Evolutionary conservation across 164 flowering plant genomes (phyloP), one percentile per base, ranked within the genome.

Genomic region (Cinnamomum micranthum): DNA sequence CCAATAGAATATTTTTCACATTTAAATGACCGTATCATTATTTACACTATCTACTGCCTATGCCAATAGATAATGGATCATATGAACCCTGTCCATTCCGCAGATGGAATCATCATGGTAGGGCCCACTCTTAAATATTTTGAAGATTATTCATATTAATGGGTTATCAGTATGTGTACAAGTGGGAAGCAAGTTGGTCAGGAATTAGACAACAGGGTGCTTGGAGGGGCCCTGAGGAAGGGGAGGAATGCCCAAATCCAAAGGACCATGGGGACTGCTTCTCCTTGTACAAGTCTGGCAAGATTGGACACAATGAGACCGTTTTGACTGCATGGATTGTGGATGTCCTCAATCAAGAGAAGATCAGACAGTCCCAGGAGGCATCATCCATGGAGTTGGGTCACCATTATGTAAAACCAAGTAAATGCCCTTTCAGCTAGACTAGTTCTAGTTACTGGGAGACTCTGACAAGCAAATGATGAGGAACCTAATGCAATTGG

Each of bases 191-290:
- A 58, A 67, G 50, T 33, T 73, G 63, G 27, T 71, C 52, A 17
- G 67, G 95, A 25, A 90, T 93, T 92, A 84, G 74, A 25, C 94
- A 90, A 80, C 74, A 85, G 68, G 97, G 95, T 6, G 89, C 89
- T 2, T 93, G 95, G 94, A 76, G 90, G 9, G 95, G 92, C 73
- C 87, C 87, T 0, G 65, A 77, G 1, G 91, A 89, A 0, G 88
- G 78, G 0, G 62, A 69, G 1, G 92, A 90, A 77, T 87, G 87
- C 59, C 11, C 86, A 6, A 88, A 73, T 70, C 84, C 89, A 0
- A 86, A 85, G 50, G 83, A 84, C 27, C 87, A 85, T 65, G 83
- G 82, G 2, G 83, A 89, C 0, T 89, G 97, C 81, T 79, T 87
- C 85, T 73, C 86, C 25, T 41, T 88, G 4, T 87, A 77, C 83